Evolutionary conservation across 495 filamentous ascomycete species (phyloP), one percentile per base, ranked within the genome.

Genomic region (Penicillium turbatum): DNA sequence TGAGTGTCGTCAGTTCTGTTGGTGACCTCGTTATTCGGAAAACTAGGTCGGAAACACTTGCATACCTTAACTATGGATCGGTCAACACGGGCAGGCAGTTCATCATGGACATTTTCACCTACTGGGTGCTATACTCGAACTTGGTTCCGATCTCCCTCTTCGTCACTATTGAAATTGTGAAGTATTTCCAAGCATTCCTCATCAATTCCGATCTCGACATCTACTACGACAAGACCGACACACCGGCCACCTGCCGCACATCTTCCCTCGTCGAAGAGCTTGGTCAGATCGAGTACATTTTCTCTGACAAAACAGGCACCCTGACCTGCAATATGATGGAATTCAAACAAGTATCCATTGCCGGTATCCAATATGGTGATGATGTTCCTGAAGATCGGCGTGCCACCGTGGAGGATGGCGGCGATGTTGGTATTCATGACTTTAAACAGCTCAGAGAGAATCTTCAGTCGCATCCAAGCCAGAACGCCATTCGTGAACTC

Each of bases 301-400:
- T 99, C 69, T 96, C 91, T 2, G 95, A 99, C 72, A 98, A 99
- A 76, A 99, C 95, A 6, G 95, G 95, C 31, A 99, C 95, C n/a
- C 73, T 99, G 61, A 99, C 95, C 24, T 95, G 92, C 73, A 99
- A 99, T 69, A 84, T 87, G 82, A 99, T 99, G 95, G 95, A 97
- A 69, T 99, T 97, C 69, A 90, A 89, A 68, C 89, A 96, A 68
- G 93, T 88, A 58, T 86, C 87, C 3, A 97, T 99, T 62, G 88
- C 82, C 15, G 95, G 95, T 24, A 85, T 97, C 52, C 90, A 95
- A 70, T 99, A 99, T 64, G 88, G 88, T 8, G 91, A 93, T 50
- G 91, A 93, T 43, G 85, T 97, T 21, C 85, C 95, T 0, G 95
- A 99, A 66, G 95, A 99, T 63, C 84, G 89, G 43, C 80, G 89